These are phyloP conservation scores for Starmerella asiatica DNA, from an alignment of 805 yeast species.

Conservation along the genomic window DNA sequence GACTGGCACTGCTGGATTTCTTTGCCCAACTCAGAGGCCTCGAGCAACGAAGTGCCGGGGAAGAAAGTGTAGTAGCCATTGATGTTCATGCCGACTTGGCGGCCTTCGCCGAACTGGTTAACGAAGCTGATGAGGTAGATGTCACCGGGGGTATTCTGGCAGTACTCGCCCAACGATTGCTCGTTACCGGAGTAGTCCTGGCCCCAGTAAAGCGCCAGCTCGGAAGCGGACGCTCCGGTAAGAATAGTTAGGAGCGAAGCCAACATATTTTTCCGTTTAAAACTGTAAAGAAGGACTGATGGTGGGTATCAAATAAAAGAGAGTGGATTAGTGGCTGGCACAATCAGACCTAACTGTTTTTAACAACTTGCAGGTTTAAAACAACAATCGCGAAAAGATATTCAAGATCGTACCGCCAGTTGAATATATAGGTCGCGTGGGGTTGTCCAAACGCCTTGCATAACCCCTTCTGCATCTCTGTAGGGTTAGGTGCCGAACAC, in stretches of 20 bases:
- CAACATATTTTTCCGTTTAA: background rate
- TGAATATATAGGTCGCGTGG: too few species aligned
- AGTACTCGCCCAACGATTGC: conserved; percentile 40
- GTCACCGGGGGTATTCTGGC: conserved; percentile 57
- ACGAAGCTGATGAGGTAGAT: conserved; percentile 52
- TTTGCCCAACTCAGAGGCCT: conserved; percentile 38
- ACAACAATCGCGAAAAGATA: background rate
- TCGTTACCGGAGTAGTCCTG: conserved; percentile 61
- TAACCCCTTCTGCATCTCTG: too few species aligned
- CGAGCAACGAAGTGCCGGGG: conserved; percentile 31
- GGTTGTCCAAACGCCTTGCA: too few species aligned
- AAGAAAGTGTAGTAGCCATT: conserved; percentile 34
- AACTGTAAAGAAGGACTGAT: background rate
- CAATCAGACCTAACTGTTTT: too few species aligned
- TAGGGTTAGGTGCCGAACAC: too few species aligned
- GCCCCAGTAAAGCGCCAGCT: conserved; percentile 82
- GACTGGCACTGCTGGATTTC: conserved; percentile 67
- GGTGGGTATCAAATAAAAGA: background rate
- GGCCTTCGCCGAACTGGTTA: conserved; percentile 40
- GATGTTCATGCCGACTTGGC: conserved; percentile 36
- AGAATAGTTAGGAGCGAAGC: conserved; percentile 6
- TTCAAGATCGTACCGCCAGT: too few species aligned
- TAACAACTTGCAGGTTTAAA: too few species aligned
- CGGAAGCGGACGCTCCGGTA: conserved; percentile 30
- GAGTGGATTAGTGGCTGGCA: background rate